Evolutionary conservation across 495 filamentous ascomycete species (phyloP), one percentile per base, ranked within the genome.

Genomic region (Aspergillus bertholletiae): DNA sequence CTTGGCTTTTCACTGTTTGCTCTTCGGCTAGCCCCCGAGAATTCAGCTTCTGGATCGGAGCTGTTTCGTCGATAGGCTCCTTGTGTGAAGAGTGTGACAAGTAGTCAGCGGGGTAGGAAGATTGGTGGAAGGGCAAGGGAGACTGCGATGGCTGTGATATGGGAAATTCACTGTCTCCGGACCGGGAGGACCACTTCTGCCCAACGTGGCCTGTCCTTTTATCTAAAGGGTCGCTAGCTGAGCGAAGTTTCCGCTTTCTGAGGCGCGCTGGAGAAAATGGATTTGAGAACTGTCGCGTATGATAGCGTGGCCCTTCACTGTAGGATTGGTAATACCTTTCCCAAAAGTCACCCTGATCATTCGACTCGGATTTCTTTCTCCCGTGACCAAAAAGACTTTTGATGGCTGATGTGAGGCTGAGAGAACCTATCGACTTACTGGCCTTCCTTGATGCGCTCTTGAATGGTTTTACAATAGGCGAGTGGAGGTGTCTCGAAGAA

Each of bases 311-410:
- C 27, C 18, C 28, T 32, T 45, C 37, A 22, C 23, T 40, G 21
- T 22, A 26, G 0, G 39, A 26, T 15, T 17, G 41, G 39, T 22
- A 21, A 30, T 22, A 22, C 1, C n/a, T n/a, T 12, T 21, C 35
- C 30, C n/a, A 23, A 7, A 53, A 23, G 18, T 21, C 34, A 15
- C 21, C 30, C 4, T 7, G n/a, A 6, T 35, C 18, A 9, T 5
- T 21, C 7, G 18, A n/a, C 9, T 45, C 40, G 1, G 50, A 45
- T 9, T 45, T 56, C 34, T 34, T 46, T 12, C 28, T 43, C 15
- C 27, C 22, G 27, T 59, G 50, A 12, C 18, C 9, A 20, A 59
- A 54, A 37, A 59, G 15, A n/a, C 27, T 54, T 27, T 26, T 59
- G 44, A 59, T 46, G 20, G 51, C 51, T 17, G 56, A 59, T 3